A percentile compares a stretch with the other conserved stretches of the same genome.
These are phyloP conservation scores for Pluteus cervinus DNA, from an alignment of 768 basidiomycete genomes.

Conservation along the genomic window DNA sequence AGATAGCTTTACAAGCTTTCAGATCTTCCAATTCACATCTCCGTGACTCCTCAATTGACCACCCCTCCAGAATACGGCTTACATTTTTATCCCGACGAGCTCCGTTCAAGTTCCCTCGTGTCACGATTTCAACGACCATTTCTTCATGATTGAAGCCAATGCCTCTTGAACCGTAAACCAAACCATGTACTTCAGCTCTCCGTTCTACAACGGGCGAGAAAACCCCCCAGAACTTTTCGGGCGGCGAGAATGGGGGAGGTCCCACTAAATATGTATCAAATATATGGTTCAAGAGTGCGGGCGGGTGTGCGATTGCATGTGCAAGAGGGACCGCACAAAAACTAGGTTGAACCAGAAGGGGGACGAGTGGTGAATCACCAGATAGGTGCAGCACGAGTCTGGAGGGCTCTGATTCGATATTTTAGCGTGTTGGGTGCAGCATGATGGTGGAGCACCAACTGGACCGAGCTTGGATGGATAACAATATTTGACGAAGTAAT, in stretches of 20 bases:
- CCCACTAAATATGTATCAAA: slow-evolving; percentile 64
- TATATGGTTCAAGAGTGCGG: slow-evolving; percentile 61
- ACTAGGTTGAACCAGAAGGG: slow-evolving; percentile 50
- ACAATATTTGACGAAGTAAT: slow-evolving; percentile 43
- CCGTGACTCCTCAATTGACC: slow-evolving; percentile 32
- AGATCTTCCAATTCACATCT: slow-evolving; percentile 45
- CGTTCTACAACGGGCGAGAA: slow-evolving; percentile 68
- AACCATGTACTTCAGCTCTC: slow-evolving; percentile 46
- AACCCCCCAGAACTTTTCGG: slow-evolving; percentile 76
- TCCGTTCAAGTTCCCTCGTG: slow-evolving; percentile 35
- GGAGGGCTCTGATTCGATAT: slow-evolving; percentile 35
- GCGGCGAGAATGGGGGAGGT: slow-evolving; percentile 57
- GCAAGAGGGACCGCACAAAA: slow-evolving; percentile 64
- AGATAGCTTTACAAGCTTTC: slow-evolving; percentile 43
- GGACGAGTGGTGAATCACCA: slow-evolving; percentile 40
- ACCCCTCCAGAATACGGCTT: slow-evolving; percentile 62
- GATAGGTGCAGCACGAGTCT: slow-evolving; percentile 56
- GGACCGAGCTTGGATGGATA: slow-evolving; percentile 37
- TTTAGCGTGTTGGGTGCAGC: slow-evolving; percentile 4
- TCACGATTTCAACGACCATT: slow-evolving; percentile 56
- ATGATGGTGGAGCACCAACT: slow-evolving; percentile 27
- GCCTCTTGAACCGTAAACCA: slow-evolving; percentile 53
- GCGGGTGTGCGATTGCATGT: slow-evolving; percentile 64
- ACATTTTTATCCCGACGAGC: slow-evolving; percentile 44
- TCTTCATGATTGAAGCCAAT: slow-evolving; percentile 40